Base-by-base conservation (phyloP, 2,329 filamentous ascomycete species). In the Rhinocladiella similis region DNA sequence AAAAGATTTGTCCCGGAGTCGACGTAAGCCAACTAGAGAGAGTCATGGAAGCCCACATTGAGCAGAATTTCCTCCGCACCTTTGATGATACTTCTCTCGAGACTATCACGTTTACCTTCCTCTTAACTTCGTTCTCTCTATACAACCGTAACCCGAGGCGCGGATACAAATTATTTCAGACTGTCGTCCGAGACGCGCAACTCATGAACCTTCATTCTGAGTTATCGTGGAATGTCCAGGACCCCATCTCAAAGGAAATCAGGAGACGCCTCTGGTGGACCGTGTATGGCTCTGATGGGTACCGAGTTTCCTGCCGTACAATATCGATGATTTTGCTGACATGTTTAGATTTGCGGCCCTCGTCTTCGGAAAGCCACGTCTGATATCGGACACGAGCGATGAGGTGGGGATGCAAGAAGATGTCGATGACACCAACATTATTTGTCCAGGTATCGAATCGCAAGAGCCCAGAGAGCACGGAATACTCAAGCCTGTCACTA, bases 401-500 rank as follows among this genome's bases (percentile, higher is more conserved):
- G 19, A 46, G 25, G 20, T 46, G 2, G n/a, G 9, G 20, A 46
- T 46, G 43, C 43, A 46, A 13, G 16, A 25, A 27, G 43, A 56
- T 25, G 56, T 62, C 47, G 59, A 62, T n/a, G 59, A 62, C 29
- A 54, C 52, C 14, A 43, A 41, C 12, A 10, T 47, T 7, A 54
- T 45, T 3, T 62, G 59, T 27, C 59, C 59, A 1, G 53, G 56
- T 5, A 59, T 59, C 20, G 50, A 13, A 56, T 47, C 33, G 38
- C 50, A 39, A 50, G 48, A 16, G 36, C 53, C 36, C 56, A 56
- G 9, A 33, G 29, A 33, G 10, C 29, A 33, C 29, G 29, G 29
- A 33, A 33, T 33, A 12, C 29, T 33, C 29, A 33, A 7, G 10
- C 59, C 56, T 20, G 59, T 62, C 14, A 62, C 56, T 5, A 54